Conservation (phyloP, 164 flowering plant genomes). For the Kalanchoe fedtschenkoi region DNA sequence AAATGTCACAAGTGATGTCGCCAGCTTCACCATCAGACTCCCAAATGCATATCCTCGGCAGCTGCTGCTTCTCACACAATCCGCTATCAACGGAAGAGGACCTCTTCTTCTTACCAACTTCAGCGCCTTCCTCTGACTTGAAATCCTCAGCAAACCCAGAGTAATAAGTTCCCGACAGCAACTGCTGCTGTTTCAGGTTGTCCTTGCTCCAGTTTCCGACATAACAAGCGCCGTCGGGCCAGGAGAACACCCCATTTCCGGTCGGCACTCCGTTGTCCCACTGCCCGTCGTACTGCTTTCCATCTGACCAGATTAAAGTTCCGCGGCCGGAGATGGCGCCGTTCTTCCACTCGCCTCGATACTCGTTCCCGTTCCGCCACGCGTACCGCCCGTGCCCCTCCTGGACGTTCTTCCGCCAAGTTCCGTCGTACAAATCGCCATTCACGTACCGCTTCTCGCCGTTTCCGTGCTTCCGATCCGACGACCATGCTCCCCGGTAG, state of each 20-base stretch:
- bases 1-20: slow-evolving; percentile 80
- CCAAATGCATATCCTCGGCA: slow-evolving; percentile 82
- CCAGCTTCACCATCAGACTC: slow-evolving; percentile 85
- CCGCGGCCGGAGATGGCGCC: slow-evolving; percentile 67
- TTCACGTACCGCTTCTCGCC: slow-evolving; percentile 67
- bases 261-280: slow-evolving; percentile 71
- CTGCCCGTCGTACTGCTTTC: slow-evolving; percentile 55
- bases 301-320: slow-evolving; percentile 52
- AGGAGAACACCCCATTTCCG: slow-evolving; percentile 52
- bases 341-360: slow-evolving; percentile 65
- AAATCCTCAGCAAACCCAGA: slow-evolving; percentile 19
- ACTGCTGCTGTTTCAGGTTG: slow-evolving; percentile 8
- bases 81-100: slow-evolving; percentile 7
- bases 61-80: slow-evolving; percentile 14
- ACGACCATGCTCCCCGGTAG: slow-evolving; percentile 58
- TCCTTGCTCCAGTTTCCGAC: slow-evolving; percentile 48
- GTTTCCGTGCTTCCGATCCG: slow-evolving; percentile 62
- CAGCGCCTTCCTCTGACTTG: background rate
- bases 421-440: slow-evolving; percentile 72
- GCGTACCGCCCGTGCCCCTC: slow-evolving; percentile 70
- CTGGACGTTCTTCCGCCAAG: slow-evolving; percentile 54
- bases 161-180: slow-evolving; percentile 38
- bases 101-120: slow-evolving; percentile 28
- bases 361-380: slow-evolving; percentile 75
- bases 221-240: slow-evolving; percentile 62